Evolutionary conservation across 2,329 filamentous ascomycete genomes (phyloP).

Genomic region (Leptographium procerum): DNA sequence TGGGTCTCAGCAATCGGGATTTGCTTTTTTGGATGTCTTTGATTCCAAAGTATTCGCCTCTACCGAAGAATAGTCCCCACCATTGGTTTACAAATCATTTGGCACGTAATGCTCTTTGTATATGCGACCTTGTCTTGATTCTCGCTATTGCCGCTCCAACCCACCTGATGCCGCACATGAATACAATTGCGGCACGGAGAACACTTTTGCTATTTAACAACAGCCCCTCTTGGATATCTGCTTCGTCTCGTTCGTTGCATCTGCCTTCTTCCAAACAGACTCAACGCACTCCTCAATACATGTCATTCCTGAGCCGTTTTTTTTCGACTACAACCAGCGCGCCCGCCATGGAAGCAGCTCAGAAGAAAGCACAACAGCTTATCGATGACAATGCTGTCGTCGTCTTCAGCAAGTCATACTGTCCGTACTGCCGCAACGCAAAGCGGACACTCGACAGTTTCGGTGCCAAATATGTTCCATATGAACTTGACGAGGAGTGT

Average conservation of each 20-base stretch:
- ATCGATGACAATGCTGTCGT: slow-evolving; percentile 85
- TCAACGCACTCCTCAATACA: slow-evolving; percentile 18
- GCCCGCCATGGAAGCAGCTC: slow-evolving; percentile 69
- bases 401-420: slow-evolving; percentile 95
- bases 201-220: background rate
- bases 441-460: slow-evolving; percentile 63
- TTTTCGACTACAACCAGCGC: slow-evolving; percentile 48
- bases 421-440: slow-evolving; percentile 76
- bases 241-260: slow-evolving; percentile 4
- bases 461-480: slow-evolving; percentile 59
- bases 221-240: background rate
- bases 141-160: background rate
- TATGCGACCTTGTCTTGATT: background rate
- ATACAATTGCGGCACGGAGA: background rate
- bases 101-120: background rate
- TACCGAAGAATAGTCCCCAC: background rate
- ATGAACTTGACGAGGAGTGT: slow-evolving; percentile 83
- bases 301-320: slow-evolving; percentile 62
- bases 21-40: background rate
- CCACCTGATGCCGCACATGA: background rate
- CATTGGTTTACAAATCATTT: background rate
- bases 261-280: slow-evolving; percentile 9
- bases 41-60: background rate
- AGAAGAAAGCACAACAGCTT: slow-evolving; percentile 70
- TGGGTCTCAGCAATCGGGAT: background rate